Base-by-base conservation (phyloP, 2,329 filamentous ascomycete genomes). In the Clonostachys rhizophaga region DNA sequence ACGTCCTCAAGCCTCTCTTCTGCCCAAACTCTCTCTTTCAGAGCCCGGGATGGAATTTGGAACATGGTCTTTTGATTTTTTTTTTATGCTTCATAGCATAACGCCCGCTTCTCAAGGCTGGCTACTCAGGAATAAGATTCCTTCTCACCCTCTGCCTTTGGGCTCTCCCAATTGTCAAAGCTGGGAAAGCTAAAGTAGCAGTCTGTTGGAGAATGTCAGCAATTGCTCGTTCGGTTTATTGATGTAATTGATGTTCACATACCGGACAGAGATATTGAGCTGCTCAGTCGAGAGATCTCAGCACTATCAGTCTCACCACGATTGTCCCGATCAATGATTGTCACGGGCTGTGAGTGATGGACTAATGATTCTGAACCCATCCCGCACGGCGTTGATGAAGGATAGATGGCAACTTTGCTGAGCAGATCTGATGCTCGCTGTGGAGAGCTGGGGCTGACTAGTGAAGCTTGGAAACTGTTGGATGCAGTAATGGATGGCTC, bases 171-270 rank as follows among this genome's bases (percentile, higher is more conserved):
- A 50, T 81, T 76, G 57, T 89, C 85, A 63, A 87, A 88, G 62
- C 79, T 85, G 14, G 85, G 85, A 60, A 89, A 89, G 69, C 84
- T 87, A 59, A 86, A 83, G 65, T 89, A 89, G 51, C 80, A 46
- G 18, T 34, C 46, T 47, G 34, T 9, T n/a, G 17, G 14, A 34
- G 16, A 9, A 13, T 43, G 45, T 47, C 14, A 47, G 40, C 24
- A 17, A 13, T 11, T 40, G 35, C 11, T 37, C 17, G 14, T 14
- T 30, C 33, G 3, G 34, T 5, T 2, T 14, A 42, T 6, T n/a
- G 17, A 36, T 17, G 11, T 36, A 43, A 14, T 20, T 3, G 12
- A n/a, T 12, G 40, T 42, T 17, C 18, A 20, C 33, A 18, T n/a
- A 17, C 33, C 30, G 11, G 16, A 14, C n/a, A 30, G 11, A n/a